Percentiles rank a stretch among this genome's conserved stretches.
These are phyloP conservation scores for Phenoliferia sp. DNA, from an alignment of 1,284 basidiomycete genomes.

Conservation along the genomic window DNA sequence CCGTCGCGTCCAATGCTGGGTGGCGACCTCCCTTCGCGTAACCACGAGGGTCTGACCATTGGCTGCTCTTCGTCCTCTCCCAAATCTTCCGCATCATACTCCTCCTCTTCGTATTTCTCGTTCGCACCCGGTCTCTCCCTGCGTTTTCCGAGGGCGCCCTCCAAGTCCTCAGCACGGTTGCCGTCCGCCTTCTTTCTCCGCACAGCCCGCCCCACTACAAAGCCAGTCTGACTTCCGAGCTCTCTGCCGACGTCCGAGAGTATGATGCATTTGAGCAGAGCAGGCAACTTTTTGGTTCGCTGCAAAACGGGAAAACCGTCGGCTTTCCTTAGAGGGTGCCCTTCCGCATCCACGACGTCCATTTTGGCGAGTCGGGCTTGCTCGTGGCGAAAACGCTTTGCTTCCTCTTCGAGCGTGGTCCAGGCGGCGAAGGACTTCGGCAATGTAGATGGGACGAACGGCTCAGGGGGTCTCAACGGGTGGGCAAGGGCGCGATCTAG, in stretches of 20 bases:
- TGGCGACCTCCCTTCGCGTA: neutral
- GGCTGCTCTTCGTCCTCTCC: neutral
- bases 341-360: neutral
- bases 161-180: neutral
- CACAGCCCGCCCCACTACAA: neutral
- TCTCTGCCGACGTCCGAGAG: neutral
- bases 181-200: neutral
- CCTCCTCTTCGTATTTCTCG: neutral
- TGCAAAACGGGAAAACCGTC: neutral
- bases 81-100: neutral
- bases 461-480: neutral
- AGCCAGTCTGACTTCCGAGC: neutral
- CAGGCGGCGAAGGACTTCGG: neutral
- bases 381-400: neutral
- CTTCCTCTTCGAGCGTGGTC: neutral
- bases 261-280: neutral
- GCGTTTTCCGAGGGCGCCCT: neutral
- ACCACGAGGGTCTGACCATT: neutral
- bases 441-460: neutral
- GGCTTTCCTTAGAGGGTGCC: neutral
- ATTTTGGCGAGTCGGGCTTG: neutral
- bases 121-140: neutral
- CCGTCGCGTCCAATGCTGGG: neutral
- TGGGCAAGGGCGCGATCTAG: neutral
- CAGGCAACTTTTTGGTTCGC: neutral